Percentiles rank a stretch among this genome's conserved stretches.
Evolutionary conservation across 352 stramenopile genomes (phyloP).

Genomic region (Phytophthora vignae): DNA sequence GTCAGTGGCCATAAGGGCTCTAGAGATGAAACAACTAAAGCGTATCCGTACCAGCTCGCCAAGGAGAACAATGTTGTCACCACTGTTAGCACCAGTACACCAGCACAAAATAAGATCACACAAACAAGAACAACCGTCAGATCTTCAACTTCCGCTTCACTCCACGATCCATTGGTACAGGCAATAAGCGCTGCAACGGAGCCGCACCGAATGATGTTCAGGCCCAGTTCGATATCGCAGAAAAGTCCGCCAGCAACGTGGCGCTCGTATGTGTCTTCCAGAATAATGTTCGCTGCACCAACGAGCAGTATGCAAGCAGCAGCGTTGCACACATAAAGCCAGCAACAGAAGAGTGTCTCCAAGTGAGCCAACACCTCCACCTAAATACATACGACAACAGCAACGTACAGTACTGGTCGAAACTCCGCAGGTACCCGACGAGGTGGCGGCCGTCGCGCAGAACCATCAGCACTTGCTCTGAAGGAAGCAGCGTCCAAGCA

Average conservation of each 20-base stretch:
- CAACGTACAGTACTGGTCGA: conserved; percentile 87
- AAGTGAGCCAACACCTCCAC: neutral
- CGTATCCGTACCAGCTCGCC: conserved; percentile 70
- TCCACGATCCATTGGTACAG: neutral
- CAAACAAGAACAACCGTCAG: neutral
- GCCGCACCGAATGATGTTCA: conserved; percentile 95
- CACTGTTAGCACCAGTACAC: conserved; percentile 40
- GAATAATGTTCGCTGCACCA: conserved; percentile 94
- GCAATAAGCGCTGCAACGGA: neutral
- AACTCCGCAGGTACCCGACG: conserved; percentile 90
- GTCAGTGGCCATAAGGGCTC: neutral
- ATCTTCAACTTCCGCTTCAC: neutral
- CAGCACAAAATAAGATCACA: neutral
- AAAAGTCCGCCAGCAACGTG: conserved; percentile 90
- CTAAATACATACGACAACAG: neutral
- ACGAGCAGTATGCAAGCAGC: neutral
- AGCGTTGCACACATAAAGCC: conserved; percentile 1
- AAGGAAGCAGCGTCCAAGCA: conserved; percentile 7
- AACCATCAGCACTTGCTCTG: conserved; percentile 93
- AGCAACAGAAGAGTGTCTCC: neutral
- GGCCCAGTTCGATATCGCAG: conserved; percentile 94
- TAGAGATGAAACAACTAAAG: neutral
- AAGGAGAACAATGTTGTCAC: conserved; percentile 89
- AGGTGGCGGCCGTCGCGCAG: conserved; percentile 96
- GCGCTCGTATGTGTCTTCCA: conserved; percentile 96